A percentile compares a stretch with the other conserved stretches of the same genome.
Evolutionary conservation across 331 rosid species (phyloP).

Genomic region (Telfairia occidentalis): DNA sequence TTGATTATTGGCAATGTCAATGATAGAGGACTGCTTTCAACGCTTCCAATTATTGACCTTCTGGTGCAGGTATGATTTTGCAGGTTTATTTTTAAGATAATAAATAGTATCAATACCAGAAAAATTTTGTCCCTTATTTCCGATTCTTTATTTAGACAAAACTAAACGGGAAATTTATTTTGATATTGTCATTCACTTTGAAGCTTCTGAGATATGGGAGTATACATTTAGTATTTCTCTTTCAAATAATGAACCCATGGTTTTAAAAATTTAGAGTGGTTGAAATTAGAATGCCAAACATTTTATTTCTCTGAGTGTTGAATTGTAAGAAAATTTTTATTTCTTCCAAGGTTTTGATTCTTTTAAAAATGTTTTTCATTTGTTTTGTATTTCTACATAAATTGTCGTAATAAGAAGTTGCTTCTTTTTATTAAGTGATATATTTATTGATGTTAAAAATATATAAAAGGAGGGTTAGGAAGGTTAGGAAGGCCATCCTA

Average conservation of each 20-base stretch:
- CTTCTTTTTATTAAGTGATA: not conserved
- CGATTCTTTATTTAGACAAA: not conserved
- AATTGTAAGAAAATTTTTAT: not conserved
- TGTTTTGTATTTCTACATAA: not conserved
- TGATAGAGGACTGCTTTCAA: slow-evolving; percentile 67
- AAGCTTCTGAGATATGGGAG: not conserved
- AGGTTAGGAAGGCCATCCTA: not conserved
- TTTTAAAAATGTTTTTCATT: no score
- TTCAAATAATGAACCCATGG: not conserved
- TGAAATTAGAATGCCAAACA: not conserved
- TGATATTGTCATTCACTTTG: not conserved
- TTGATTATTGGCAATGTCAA: slow-evolving; percentile 79
- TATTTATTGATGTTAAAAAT: not conserved
- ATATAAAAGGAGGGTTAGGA: not conserved
- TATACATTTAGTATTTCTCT: not conserved
- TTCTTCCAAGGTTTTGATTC: not conserved
- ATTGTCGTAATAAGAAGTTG: not conserved
- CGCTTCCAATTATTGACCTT: slow-evolving; percentile 75
- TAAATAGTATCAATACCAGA: not conserved
- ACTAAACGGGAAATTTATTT: not conserved
- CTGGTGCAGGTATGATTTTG: slow-evolving; percentile 50
- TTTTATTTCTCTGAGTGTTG: not conserved
- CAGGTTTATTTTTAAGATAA: slow-evolving; percentile 14
- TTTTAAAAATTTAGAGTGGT: not conserved
- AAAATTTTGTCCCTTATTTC: not conserved